Evolutionary conservation across 108 stramenopile genomes (phyloP).

Genomic region (Aurantiochytrium sp.): DNA sequence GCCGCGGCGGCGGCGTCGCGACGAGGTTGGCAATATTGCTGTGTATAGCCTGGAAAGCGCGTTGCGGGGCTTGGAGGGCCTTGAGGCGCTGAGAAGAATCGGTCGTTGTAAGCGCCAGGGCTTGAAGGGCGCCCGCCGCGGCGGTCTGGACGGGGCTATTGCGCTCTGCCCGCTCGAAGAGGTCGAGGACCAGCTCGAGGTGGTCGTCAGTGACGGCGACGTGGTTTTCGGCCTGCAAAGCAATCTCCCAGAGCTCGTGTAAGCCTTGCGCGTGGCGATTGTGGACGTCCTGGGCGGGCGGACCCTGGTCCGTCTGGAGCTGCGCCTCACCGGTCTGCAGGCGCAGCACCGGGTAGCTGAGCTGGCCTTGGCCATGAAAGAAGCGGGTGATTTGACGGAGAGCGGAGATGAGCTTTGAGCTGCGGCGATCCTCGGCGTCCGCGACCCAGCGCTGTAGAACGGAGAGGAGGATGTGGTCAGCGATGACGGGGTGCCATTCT

Average conservation of each 20-base stretch:
- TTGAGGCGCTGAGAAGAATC: not conserved
- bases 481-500: not conserved
- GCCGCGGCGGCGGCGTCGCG: not conserved
- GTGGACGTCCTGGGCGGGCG: not conserved
- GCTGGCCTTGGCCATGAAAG: not conserved
- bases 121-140: not conserved
- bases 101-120: not conserved
- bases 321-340: not conserved
- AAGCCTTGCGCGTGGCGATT: not conserved
- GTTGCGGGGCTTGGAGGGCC: not conserved
- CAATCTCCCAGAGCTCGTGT: conserved; percentile 10
- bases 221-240: not conserved
- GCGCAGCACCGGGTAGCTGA: not conserved
- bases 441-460: not conserved
- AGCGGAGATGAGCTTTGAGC: not conserved
- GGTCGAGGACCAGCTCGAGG: not conserved
- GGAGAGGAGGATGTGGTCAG: not conserved
- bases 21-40: not conserved
- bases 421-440: not conserved
- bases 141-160: not conserved
- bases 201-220: not conserved
- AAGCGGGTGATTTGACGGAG: not conserved
- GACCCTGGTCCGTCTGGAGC: not conserved
- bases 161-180: not conserved
- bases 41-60: not conserved